Conservation (phyloP, 306 rosid species). For the Quercus mongolica region DNA sequence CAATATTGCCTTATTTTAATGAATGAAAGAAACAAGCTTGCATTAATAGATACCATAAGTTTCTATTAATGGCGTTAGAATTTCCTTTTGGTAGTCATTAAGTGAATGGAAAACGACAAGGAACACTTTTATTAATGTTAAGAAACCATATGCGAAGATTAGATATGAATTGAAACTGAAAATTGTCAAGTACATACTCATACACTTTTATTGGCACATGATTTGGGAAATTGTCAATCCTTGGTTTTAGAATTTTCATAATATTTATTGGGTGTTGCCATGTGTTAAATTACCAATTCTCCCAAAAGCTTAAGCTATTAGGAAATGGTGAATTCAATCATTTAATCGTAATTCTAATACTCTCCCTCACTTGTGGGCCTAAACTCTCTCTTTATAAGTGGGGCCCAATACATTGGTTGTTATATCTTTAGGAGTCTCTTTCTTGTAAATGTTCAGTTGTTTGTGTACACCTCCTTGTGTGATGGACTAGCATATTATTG, state of each 20-base stretch:
- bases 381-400: too few relatives aligned
- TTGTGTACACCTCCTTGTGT: not conserved
- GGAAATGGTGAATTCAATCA: too few relatives aligned
- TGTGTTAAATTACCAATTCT: too few relatives aligned
- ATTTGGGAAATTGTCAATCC: not conserved
- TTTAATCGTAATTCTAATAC: too few relatives aligned
- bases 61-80: not conserved
- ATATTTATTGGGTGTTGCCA: not conserved
- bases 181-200: not conserved
- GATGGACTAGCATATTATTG: not conserved
- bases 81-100: not conserved
- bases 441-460: conserved; percentile 1
- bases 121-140: not conserved
- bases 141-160: not conserved
- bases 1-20: not conserved
- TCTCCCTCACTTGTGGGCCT: too few relatives aligned
- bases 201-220: not conserved
- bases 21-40: not conserved
- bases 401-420: not conserved
- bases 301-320: too few relatives aligned
- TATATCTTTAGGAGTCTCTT: conserved; percentile 3
- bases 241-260: not conserved
- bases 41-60: conserved; percentile 9
- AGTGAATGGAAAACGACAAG: conserved; percentile 4
- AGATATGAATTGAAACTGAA: conserved; percentile 15